phyloP scores from a whole-genome alignment of 2,329 filamentous ascomycete species.

The Diplodia scrobiculata region DNA sequence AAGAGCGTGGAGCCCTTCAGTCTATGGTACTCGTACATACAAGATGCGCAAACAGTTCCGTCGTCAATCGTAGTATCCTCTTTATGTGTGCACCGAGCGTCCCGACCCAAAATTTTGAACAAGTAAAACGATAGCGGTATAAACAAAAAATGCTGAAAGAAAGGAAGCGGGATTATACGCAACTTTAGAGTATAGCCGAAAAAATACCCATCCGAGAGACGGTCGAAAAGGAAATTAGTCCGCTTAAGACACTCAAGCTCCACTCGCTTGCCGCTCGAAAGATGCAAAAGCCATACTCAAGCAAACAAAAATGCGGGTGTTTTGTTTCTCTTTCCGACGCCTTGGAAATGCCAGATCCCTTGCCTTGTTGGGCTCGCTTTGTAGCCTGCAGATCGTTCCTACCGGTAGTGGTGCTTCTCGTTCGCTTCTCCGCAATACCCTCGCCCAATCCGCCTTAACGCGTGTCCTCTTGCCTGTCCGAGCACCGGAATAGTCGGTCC shows the following conservation, averaged over 20 bases:
- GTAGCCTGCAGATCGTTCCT: not conserved
- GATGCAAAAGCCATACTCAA: not conserved
- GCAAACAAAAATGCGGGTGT: not conserved
- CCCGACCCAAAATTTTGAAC: not conserved
- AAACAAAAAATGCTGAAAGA: not conserved
- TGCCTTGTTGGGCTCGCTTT: not conserved
- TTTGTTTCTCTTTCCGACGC: conserved; percentile 18
- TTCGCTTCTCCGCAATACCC: not conserved
- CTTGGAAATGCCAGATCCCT: conserved; percentile 14
- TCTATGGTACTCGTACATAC: conserved; percentile 22
- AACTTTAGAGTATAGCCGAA: not conserved
- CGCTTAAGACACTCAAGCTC: conserved; percentile 4
- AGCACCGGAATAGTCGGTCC: not conserved
- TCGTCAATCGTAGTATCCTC: conserved; percentile 14
- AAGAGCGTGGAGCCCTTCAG: not conserved
- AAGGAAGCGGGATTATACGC: not conserved
- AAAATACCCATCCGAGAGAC: not conserved
- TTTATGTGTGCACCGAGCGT: conserved; percentile 1
- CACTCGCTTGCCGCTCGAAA: conserved; percentile 6
- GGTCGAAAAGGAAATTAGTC: conserved; percentile 7
- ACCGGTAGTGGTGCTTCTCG: not conserved
- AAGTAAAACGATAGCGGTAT: conserved; percentile 5
- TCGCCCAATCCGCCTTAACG: not conserved
- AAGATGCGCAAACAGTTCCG: not conserved
- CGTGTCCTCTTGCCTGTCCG: not conserved